Base-by-base conservation (phyloP, 2,329 filamentous ascomycete species). In the Venturia effusa region DNA sequence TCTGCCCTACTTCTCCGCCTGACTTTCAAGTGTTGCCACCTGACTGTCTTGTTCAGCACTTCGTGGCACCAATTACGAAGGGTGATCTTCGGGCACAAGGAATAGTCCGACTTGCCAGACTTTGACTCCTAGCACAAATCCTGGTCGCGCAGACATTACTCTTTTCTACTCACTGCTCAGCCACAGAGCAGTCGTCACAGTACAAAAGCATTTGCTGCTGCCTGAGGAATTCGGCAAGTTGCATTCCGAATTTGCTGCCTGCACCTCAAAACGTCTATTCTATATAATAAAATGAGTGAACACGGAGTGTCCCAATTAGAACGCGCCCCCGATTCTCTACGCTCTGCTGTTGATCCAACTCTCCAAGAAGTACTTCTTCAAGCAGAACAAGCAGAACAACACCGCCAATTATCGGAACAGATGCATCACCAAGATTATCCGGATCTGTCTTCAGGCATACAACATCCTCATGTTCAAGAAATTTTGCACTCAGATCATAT, bases 221-320 rank as follows among this genome's bases (percentile, higher is more conserved):
- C 59, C 59, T 60, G 3, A 60, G 59, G 59, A 60, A 1, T 27
- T 24, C 19, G 19, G 11, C 32, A 15, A 48, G n/a, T 8, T 40
- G 27, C 15, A n/a, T 39, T 17, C 32, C 34, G 59, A 60, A 24
- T 27, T 22, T 27, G 22, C 45, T 27, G 45, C 45, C 45, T 51
- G 45, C 45, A 11, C 45, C 22, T 22, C 45, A 27, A 41, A 27
- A 4, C 19, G 6, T 7, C 40, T 30, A 27, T 60, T 37, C n/a
- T 27, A 57, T 39, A 55, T 40, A 51, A 51, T 48, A 57, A 57
- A 22, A 63, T 63, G 61, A 63, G 48, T 34, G 61, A 63, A 60
- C 32, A 41, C 61, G 61, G 37, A n/a, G 61, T 63, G 24, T 63
- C 61, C 32, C 61, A 57, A 22, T 34, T 63, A 15, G 61, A 63